Percentiles rank a stretch among this genome's conserved stretches.
Conservation (phyloP, 1,139 yeast genomes). For the Diutina mesorugosa region DNA sequence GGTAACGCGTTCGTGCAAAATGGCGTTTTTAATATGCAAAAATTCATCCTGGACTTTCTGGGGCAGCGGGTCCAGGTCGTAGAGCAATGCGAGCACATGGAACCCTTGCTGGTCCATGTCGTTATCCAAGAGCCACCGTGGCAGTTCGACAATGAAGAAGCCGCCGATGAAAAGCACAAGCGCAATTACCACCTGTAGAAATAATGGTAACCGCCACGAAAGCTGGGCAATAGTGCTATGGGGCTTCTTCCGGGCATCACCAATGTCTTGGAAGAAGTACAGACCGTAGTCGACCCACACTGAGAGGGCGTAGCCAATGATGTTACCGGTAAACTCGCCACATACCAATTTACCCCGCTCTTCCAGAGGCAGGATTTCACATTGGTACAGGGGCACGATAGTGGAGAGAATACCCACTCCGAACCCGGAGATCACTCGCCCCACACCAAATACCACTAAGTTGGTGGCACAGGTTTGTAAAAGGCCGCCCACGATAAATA, state of each 20-base stretch:
- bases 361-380: conserved; percentile 43
- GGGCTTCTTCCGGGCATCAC: conserved; percentile 25
- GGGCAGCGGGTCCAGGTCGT: conserved; percentile 39
- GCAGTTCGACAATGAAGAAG: conserved; percentile 41
- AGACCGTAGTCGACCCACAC: conserved; percentile 45
- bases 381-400: conserved; percentile 41
- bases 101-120: conserved; percentile 42
- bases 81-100: conserved; percentile 69
- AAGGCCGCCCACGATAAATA: conserved; percentile 39
- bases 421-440: conserved; percentile 37
- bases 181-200: conserved; percentile 36
- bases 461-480: conserved; percentile 34
- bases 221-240: conserved; percentile 27
- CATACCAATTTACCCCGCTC: conserved; percentile 43
- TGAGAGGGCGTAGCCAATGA: conserved; percentile 36
- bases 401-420: conserved; percentile 43
- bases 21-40: conserved; percentile 8
- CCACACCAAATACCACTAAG: conserved; percentile 30
- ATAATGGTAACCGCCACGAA: conserved; percentile 42
- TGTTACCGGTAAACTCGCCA: conserved; percentile 43
- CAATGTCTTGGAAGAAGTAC: conserved; percentile 31
- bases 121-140: conserved; percentile 40
- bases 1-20: conserved; percentile 19
- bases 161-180: conserved; percentile 34
- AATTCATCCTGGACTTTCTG: conserved; percentile 42